phyloP scores from a whole-genome alignment of 257 asterid genomes.

The Gentiana straminea region DNA sequence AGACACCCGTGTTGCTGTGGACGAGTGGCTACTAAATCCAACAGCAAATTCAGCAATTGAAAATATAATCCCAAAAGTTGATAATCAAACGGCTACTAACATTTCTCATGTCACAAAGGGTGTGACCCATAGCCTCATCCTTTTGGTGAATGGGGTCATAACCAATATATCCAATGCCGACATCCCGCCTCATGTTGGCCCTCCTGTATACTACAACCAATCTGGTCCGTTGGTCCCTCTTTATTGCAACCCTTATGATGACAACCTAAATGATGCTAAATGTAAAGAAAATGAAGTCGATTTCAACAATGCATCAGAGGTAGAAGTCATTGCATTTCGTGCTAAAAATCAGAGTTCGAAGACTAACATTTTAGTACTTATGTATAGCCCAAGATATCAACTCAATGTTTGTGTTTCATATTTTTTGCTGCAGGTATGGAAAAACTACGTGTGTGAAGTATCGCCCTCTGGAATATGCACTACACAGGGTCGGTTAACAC shows the following conservation, averaged over 20 bases:
- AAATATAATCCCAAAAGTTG: conserved; percentile 23
- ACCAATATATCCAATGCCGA: conserved; percentile 22
- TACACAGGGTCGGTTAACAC: conserved; percentile 29
- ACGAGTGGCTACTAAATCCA: conserved; percentile 34
- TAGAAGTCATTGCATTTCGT: neutral
- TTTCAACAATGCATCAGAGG: conserved; percentile 25
- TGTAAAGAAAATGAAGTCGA: conserved; percentile 19
- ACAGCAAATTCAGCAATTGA: conserved; percentile 24
- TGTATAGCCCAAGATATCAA: too few species aligned
- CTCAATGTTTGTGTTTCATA: too few species aligned
- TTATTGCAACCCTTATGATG: conserved; percentile 26
- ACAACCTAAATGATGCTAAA: conserved; percentile 12
- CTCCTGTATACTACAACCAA: conserved; percentile 25
- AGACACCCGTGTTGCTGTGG: conserved; percentile 33
- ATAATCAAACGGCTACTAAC: conserved; percentile 14
- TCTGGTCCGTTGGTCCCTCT: conserved; percentile 27
- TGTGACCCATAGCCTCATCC: conserved; percentile 15
- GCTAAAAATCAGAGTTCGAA: too few species aligned
- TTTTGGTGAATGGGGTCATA: conserved; percentile 18
- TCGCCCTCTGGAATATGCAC: conserved; percentile 19
- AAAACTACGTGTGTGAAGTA: conserved; percentile 21
- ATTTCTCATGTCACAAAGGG: conserved; percentile 19
- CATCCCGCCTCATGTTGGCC: conserved; percentile 18
- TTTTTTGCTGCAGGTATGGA: conserved; percentile 16
- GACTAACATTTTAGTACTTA: too few species aligned